Conservation (phyloP, 2,329 filamentous ascomycete species). For the Xylariaceae sp. region DNA sequence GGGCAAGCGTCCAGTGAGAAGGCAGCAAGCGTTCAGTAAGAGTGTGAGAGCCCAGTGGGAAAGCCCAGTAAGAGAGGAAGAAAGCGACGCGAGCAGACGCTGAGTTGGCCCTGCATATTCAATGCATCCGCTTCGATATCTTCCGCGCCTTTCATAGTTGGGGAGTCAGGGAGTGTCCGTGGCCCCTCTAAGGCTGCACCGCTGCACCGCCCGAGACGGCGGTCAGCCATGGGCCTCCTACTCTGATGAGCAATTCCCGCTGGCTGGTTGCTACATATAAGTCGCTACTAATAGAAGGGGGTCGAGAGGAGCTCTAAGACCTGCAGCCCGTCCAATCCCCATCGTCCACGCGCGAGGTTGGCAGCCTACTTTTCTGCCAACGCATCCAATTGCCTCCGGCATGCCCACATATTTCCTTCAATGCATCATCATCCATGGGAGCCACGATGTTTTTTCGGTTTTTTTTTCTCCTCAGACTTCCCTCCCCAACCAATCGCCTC, state of each 20-base stretch:
- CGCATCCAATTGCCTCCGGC: conserved; percentile 31
- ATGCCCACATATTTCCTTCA: conserved; percentile 26
- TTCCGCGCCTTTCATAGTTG: conserved; percentile 9
- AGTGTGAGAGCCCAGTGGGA: no score
- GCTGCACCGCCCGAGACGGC: conserved; percentile 26
- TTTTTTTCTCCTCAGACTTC: conserved; percentile 1
- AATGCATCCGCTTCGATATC: conserved; percentile 27
- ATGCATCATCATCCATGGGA: conserved; percentile 23
- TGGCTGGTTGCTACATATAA: conserved; percentile 27
- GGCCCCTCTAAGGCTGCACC: conserved; percentile 20
- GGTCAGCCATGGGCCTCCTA: conserved; percentile 20
- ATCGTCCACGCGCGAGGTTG: conserved; percentile 35
- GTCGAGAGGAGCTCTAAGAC: conserved; percentile 25
- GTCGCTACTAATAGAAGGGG: conserved; percentile 11
- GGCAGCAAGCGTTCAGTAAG: no score
- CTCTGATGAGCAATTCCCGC: conserved; percentile 24
- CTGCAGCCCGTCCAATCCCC: conserved; percentile 36
- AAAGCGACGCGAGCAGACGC: conserved; percentile 5
- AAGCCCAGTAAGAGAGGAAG: conserved; percentile 7
- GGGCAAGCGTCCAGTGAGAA: no score
- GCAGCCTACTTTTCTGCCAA: conserved; percentile 25
- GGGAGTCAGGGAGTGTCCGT: neutral
- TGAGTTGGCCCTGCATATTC: conserved; percentile 36
- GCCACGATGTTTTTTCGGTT: conserved; percentile 1
- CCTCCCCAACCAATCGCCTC: conserved; percentile 20